Conservation (phyloP, 441 rosid genomes). For the Biscutella auriculata region DNA sequence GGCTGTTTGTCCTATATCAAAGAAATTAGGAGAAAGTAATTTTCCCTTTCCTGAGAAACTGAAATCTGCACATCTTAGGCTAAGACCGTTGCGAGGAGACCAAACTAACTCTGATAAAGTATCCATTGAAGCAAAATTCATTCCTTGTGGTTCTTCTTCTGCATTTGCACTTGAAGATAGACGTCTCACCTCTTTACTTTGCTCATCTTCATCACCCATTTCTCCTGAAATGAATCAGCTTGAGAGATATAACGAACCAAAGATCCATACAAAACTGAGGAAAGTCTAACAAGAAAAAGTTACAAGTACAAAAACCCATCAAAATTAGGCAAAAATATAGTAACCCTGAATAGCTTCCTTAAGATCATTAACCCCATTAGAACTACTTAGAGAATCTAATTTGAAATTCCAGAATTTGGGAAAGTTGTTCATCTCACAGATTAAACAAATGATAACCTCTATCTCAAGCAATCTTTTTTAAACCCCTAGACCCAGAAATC, state of each 20-base stretch:
- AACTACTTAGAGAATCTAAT: not conserved
- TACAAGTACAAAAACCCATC: not conserved
- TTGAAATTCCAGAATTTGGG: not conserved
- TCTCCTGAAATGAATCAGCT: conserved; percentile 23
- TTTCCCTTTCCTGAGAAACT: conserved; percentile 30
- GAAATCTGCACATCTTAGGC: conserved; percentile 62
- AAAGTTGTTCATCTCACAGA: not conserved
- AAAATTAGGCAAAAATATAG: not conserved
- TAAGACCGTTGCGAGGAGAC: conserved; percentile 77
- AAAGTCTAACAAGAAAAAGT: not conserved
- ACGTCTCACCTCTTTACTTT: conserved; percentile 28
- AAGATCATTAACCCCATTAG: not conserved
- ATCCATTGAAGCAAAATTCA: conserved; percentile 39
- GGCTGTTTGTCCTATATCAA: conserved; percentile 32
- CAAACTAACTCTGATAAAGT: conserved; percentile 78
- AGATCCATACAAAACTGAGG: conserved; percentile 24
- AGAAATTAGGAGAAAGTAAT: conserved; percentile 26
- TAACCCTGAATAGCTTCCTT: not conserved
- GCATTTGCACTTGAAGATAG: conserved; percentile 71
- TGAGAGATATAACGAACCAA: conserved; percentile 20
- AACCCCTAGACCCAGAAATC: too few relatives aligned
- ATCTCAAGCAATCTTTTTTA: not conserved
- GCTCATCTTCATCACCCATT: conserved; percentile 42
- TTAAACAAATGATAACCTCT: conserved; percentile 8
- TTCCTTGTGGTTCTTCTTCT: conserved; percentile 19